These are phyloP conservation scores for Xylariaceae sp. DNA, from an alignment of 2,329 filamentous ascomycete genomes.

Conservation along the genomic window DNA sequence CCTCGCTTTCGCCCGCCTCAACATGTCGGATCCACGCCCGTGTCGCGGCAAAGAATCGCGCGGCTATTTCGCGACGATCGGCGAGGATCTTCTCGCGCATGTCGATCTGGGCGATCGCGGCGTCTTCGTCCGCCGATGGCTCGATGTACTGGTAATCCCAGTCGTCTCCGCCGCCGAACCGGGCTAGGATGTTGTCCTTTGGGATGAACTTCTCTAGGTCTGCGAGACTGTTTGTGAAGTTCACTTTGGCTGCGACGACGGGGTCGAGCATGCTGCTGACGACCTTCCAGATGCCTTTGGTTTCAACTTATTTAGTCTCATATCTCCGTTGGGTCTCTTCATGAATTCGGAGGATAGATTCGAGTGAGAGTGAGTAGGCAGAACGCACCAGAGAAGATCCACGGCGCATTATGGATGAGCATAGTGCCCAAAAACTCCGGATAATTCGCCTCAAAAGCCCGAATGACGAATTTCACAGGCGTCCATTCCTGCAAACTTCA, in stretches of 20 bases:
- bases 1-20: conserved; percentile 36
- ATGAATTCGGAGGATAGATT: no score
- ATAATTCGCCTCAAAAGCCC: no score
- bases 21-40: conserved; percentile 59
- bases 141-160: conserved; percentile 74
- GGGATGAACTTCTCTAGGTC: conserved; percentile 71
- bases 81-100: conserved; percentile 57
- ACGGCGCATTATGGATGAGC: no score
- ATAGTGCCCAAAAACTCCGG: no score
- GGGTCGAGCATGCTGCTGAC: conserved; percentile 76
- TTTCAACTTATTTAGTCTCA: no score
- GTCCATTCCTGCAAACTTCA: no score
- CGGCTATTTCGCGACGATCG: conserved; percentile 56
- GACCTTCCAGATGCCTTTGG: no score
- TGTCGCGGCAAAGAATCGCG: conserved; percentile 66
- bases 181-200: conserved; percentile 63
- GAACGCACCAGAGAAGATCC: no score
- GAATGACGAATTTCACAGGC: no score
- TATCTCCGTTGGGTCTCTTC: no score
- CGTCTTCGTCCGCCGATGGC: conserved; percentile 69
- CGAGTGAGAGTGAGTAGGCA: no score
- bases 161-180: conserved; percentile 75
- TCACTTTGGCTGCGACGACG: conserved; percentile 83
- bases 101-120: conserved; percentile 56
- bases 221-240: conserved; percentile 74